Evolutionary conservation across 257 asterid species (phyloP), one percentile per base, ranked within the genome.

Genomic region (Ligustrum vulgare): DNA sequence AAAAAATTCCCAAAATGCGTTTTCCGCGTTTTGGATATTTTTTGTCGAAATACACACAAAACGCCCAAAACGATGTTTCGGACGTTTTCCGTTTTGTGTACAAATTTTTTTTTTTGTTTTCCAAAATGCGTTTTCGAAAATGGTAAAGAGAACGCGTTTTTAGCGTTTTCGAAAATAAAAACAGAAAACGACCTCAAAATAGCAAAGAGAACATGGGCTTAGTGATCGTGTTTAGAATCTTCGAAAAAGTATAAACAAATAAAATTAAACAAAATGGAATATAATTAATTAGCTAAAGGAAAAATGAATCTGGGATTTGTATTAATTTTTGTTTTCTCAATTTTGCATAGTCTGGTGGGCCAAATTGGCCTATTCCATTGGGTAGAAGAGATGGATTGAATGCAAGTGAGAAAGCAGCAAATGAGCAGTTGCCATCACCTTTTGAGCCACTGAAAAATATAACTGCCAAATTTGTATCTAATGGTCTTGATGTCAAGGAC

Each of bases 401-500:
- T 4, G 88, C 90, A 39, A 86, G 89, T 70, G 85, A 86, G 73
- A 87, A 85, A 62, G 89, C 93, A 80, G 97, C 96, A 62, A 91
- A 87, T 41, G 85, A 85, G 33, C 91, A 84, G 66, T 37, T 93
- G 77, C 98, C 97, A 60, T 89, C 96, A 9, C 97, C 97, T n/a
- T 77, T 89, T 62, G 96, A 91, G 75, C 79, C 90, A 77, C 86
- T 93, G 12, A 85, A 74, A 18, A 79, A 72, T 74, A 82, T 89
- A 7, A 71, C 82, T 56, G 82, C 87, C 51, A 87, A 85, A 47
- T 89, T 89, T 73, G 75, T 79, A 0, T 75, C 86, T 39, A 85
- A 88, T 72, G 96, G 93, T 32, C 98, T 92, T 73, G 94, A 92
- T 79, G 45, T 75, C 64, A 89, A 82, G 82, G 98, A 93, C 75